phyloP scores from a whole-genome alignment of 2,329 filamentous ascomycete genomes.

The Teratosphaeria viscida region DNA sequence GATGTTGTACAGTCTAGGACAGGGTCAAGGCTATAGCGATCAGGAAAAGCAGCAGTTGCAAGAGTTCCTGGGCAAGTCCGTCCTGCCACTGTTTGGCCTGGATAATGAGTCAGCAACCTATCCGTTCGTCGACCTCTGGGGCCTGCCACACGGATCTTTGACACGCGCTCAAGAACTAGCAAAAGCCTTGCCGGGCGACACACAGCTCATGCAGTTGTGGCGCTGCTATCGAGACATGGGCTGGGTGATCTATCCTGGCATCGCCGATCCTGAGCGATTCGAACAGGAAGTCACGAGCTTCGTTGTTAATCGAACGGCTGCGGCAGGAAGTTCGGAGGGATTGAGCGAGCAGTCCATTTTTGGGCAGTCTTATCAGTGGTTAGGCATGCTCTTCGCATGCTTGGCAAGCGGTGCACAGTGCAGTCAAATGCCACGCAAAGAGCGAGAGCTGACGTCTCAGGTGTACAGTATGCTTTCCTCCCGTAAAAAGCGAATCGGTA shows the following conservation, averaged over 20 bases:
- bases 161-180: conserved; percentile 48
- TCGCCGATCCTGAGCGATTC: conserved; percentile 46
- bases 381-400: conserved; percentile 51
- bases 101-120: conserved; percentile 57
- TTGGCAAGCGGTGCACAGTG: conserved; percentile 54
- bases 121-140: conserved; percentile 56
- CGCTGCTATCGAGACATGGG: conserved; percentile 48
- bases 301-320: conserved; percentile 40
- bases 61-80: conserved; percentile 49
- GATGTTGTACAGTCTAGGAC: conserved; percentile 43
- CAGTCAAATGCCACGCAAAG: conserved; percentile 46
- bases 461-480: conserved; percentile 42
- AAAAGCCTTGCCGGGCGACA: conserved; percentile 48
- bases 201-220: conserved; percentile 49
- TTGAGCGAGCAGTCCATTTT: conserved; percentile 47
- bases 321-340: conserved; percentile 30
- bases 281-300: conserved; percentile 45
- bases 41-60: conserved; percentile 42
- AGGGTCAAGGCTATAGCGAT: conserved; percentile 26
- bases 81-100: conserved; percentile 51
- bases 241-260: conserved; percentile 50
- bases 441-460: conserved; percentile 52
- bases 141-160: conserved; percentile 46
- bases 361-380: conserved; percentile 47
- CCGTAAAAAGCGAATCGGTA: not conserved